Conservation (phyloP, 2,329 filamentous ascomycete species). For the Verticillium longisporum region DNA sequence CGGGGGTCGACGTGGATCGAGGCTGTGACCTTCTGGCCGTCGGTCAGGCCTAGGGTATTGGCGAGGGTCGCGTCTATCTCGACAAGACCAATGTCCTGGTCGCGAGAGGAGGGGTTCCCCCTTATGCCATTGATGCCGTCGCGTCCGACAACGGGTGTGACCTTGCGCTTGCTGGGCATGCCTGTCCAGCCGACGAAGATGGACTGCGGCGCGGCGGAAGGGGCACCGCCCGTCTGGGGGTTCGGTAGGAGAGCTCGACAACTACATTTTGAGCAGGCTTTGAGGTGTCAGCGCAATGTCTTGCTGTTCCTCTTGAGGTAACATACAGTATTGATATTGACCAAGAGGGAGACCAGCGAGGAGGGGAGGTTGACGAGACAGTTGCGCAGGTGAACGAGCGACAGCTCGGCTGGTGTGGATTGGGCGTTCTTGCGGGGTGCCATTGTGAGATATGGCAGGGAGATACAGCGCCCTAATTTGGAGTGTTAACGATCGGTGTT, state of each 20-base stretch:
- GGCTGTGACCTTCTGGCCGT: slow-evolving; percentile 71
- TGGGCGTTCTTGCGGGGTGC: slow-evolving; percentile 47
- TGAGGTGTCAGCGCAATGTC: not conserved
- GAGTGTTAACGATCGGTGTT: not conserved
- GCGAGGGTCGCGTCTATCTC: slow-evolving; percentile 87
- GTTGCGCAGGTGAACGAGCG: slow-evolving; percentile 81
- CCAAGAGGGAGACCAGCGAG: slow-evolving; percentile 74
- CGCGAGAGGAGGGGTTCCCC: slow-evolving; percentile 49
- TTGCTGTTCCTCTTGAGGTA: slow-evolving; percentile 1
- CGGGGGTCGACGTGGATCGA: slow-evolving; percentile 84
- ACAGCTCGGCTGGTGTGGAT: slow-evolving; percentile 73
- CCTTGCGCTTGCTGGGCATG: slow-evolving; percentile 86
- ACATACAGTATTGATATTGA: slow-evolving; percentile 84
- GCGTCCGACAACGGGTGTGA: slow-evolving; percentile 64
- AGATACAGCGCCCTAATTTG: not conserved
- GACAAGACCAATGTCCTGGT: slow-evolving; percentile 70
- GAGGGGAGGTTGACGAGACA: slow-evolving; percentile 90
- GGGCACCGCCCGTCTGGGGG: slow-evolving; percentile 29
- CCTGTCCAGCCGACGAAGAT: slow-evolving; percentile 95
- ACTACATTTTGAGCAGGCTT: slow-evolving; percentile 93
- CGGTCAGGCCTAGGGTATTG: slow-evolving; percentile 65
- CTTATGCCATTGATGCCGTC: slow-evolving; percentile 62
- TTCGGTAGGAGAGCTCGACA: slow-evolving; percentile 76
- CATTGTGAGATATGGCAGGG: slow-evolving; percentile 24
- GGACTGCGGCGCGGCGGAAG: slow-evolving; percentile 42